These are phyloP conservation scores for Cylindrotheca closterium DNA, from an alignment of 108 stramenopile species.

Conservation along the genomic window DNA sequence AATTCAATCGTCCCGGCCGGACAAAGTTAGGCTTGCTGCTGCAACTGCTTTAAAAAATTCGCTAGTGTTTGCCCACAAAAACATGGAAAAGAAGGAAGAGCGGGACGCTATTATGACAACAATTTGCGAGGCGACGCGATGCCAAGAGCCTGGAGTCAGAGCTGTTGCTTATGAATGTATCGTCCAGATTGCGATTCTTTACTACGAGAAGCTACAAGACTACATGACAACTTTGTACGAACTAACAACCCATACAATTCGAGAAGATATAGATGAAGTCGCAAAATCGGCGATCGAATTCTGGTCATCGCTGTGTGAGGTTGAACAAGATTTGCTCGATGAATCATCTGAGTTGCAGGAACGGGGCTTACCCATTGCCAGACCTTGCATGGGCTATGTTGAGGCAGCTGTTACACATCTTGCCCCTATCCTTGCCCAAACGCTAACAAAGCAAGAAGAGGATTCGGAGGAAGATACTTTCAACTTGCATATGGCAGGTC, in stretches of 20 bases:
- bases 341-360: constrained; percentile 53
- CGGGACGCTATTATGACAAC: constrained; percentile 94
- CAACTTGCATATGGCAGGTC: constrained; percentile 87
- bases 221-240: constrained; percentile 94
- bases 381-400: constrained; percentile 75
- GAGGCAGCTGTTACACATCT: constrained; percentile 72
- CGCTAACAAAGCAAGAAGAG: constrained; percentile 92
- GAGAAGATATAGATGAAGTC: constrained; percentile 80
- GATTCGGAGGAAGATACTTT: constrained; percentile 83
- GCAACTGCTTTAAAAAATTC: constrained; percentile 89
- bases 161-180: constrained; percentile 90
- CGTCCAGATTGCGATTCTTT: constrained; percentile 82
- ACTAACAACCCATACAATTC: constrained; percentile 85
- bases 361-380: constrained; percentile 38
- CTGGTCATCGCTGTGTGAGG: constrained; percentile 91
- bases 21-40: constrained; percentile 85
- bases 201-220: constrained; percentile 89
- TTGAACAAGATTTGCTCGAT: constrained; percentile 84
- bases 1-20: constrained; percentile 78
- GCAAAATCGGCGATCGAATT: constrained; percentile 93
- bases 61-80: constrained; percentile 83
- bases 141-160: constrained; percentile 65
- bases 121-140: constrained; percentile 91
- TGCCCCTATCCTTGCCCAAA: constrained; percentile 81
- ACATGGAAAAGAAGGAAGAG: constrained; percentile 91